Conservation (phyloP, 163 green algal genomes). For the Volvox carteri region DNA sequence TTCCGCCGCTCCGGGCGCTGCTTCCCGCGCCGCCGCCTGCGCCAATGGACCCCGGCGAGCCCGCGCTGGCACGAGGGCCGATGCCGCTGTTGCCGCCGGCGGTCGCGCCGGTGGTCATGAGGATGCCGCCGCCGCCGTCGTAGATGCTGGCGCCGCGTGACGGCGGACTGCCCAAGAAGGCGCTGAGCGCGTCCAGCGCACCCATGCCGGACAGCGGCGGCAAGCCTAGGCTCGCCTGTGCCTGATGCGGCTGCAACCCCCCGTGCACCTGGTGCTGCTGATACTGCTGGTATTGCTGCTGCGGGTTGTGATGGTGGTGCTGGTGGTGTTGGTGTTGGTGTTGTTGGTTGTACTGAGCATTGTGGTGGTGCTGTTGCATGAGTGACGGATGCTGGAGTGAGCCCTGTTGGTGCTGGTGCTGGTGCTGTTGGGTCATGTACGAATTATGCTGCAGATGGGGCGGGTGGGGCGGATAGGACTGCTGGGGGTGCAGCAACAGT, state of each 20-base stretch:
- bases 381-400: neutral
- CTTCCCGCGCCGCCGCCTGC: neutral
- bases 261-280: neutral
- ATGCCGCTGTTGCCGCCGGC: neutral
- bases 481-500: neutral
- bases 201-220: conserved; percentile 5
- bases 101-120: neutral
- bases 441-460: neutral
- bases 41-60: neutral
- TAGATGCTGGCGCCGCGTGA: conserved; percentile 26
- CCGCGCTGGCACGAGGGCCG: neutral
- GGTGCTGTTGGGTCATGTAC: neutral
- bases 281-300: neutral
- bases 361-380: neutral
- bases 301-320: too few species aligned
- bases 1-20: neutral
- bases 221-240: neutral
- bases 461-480: too few species aligned
- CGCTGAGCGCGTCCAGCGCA: conserved; percentile 27
- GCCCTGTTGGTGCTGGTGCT: neutral
- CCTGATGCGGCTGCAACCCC: neutral
- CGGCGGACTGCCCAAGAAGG: conserved; percentile 38
- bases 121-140: conserved; percentile 9
- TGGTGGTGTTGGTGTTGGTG: neutral
- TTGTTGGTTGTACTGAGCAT: neutral